These are phyloP conservation scores for Didymella glomerata DNA, from an alignment of 2,329 filamentous ascomycete genomes.

Conservation along the genomic window DNA sequence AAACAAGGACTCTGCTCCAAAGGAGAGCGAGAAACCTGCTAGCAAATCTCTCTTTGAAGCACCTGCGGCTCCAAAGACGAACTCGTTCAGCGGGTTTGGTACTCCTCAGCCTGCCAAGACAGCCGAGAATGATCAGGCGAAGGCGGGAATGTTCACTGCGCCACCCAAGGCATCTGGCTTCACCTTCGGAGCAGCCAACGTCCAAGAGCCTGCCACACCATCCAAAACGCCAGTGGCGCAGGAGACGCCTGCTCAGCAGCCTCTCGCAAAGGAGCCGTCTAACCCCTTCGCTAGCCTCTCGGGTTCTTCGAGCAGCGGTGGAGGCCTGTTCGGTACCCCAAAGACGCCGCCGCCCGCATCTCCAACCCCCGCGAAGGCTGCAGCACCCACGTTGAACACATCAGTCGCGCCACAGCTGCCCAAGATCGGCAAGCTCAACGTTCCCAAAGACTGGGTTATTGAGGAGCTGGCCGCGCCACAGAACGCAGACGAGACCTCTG, in stretches of 20 bases:
- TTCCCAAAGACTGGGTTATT: constrained; percentile 38
- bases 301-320: constrained; percentile 24
- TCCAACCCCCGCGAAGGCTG: constrained; percentile 25
- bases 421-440: constrained; percentile 37
- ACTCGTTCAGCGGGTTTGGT: constrained; percentile 34
- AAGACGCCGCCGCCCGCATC: constrained; percentile 27
- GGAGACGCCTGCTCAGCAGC: constrained; percentile 20
- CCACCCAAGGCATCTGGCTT: constrained; percentile 36
- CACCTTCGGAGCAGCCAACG: constrained; percentile 26
- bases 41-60: constrained; percentile 22
- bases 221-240: constrained; percentile 22
- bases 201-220: constrained; percentile 19
- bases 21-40: constrained; percentile 12
- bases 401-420: constrained; percentile 26
- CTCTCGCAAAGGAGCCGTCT: constrained; percentile 18
- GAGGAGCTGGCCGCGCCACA: constrained; percentile 20
- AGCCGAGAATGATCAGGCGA: constrained; percentile 23
- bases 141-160: constrained; percentile 30
- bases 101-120: constrained; percentile 36
- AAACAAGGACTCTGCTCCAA: constrained; percentile 23
- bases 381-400: constrained; percentile 14
- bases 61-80: constrained; percentile 26
- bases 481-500: constrained; percentile 22
- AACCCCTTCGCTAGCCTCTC: constrained; percentile 31
- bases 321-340: constrained; percentile 28